These are phyloP conservation scores for Obba rivulosa DNA, from an alignment of 768 basidiomycete genomes.

Conservation along the genomic window DNA sequence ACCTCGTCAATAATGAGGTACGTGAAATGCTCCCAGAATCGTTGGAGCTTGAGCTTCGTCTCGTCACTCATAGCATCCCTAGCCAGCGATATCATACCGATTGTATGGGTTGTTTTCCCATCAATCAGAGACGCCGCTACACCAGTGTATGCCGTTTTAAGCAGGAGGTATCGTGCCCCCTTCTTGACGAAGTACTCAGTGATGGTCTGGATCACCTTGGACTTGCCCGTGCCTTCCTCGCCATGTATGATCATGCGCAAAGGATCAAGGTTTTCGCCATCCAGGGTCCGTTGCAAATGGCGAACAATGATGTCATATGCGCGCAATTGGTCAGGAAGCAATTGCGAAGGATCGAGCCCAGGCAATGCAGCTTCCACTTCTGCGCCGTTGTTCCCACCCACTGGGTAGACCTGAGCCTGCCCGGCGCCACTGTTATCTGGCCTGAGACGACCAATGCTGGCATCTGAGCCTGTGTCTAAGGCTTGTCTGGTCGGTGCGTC, in stretches of 20 bases:
- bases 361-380: constrained; percentile 1
- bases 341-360: constrained; percentile 1
- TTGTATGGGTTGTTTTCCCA: constrained; percentile 30
- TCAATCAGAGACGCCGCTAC: constrained; percentile 36
- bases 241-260: constrained; percentile 36
- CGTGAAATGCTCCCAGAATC: constrained; percentile 14
- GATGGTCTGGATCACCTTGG: constrained; percentile 32
- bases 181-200: constrained; percentile 26
- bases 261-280: constrained; percentile 17
- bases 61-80: constrained; percentile 1
- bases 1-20: constrained; percentile 36
- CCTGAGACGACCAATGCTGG: background rate
- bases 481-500: background rate
- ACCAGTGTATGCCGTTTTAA: constrained; percentile 35
- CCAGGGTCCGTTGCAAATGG: constrained; percentile 21
- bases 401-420: background rate
- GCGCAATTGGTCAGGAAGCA: constrained; percentile 29
- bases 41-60: constrained; percentile 5
- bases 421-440: background rate
- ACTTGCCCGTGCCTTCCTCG: constrained; percentile 41
- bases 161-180: constrained; percentile 10
- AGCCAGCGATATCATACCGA: constrained; percentile 20
- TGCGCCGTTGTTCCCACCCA: background rate
- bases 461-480: background rate
- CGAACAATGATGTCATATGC: constrained; percentile 33